phyloP scores from a whole-genome alignment of 1,139 yeast species.

The Suhomyces yuchorum region DNA sequence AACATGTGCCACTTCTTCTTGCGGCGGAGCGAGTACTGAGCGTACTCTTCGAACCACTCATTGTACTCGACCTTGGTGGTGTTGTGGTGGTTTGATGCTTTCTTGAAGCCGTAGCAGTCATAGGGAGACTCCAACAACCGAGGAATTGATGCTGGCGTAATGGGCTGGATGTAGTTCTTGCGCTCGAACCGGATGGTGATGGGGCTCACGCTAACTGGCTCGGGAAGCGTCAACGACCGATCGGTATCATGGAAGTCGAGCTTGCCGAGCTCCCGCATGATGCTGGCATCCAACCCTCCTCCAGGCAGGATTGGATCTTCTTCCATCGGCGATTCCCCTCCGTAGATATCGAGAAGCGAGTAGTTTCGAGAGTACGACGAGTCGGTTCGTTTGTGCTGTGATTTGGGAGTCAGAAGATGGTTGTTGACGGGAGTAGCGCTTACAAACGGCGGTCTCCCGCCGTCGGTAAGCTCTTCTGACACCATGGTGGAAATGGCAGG shows the following conservation, averaged over 20 bases:
- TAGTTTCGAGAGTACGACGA: constrained; percentile 41
- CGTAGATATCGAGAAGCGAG: constrained; percentile 26
- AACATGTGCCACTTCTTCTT: constrained; percentile 74
- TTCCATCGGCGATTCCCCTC: constrained; percentile 21
- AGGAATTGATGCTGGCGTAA: constrained; percentile 7
- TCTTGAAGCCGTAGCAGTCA: constrained; percentile 87
- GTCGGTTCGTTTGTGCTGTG: constrained; percentile 29
- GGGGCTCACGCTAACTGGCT: constrained; percentile 1
- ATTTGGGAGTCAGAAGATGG: constrained; percentile 17
- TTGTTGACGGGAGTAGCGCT: constrained; percentile 1
- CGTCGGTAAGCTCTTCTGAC: constrained; percentile 1
- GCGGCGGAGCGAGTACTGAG: constrained; percentile 61
- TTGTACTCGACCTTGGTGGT: constrained; percentile 62
- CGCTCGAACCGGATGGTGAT: constrained; percentile 4
- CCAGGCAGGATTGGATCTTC: constrained; percentile 11
- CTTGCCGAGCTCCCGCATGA: constrained; percentile 11
- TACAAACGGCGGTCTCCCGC: constrained; percentile 1
- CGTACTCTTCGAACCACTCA: constrained; percentile 70
- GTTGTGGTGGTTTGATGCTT: constrained; percentile 49
- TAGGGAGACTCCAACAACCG: constrained; percentile 38
- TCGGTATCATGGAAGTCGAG: constrained; percentile 10
- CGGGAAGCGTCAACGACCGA: not conserved
- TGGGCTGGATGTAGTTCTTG: constrained; percentile 10
- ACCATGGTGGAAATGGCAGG: not conserved
- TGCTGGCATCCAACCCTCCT: constrained; percentile 6